Conservation (phyloP, 768 basidiomycete species). For the Calocybe gangraenosa region DNA sequence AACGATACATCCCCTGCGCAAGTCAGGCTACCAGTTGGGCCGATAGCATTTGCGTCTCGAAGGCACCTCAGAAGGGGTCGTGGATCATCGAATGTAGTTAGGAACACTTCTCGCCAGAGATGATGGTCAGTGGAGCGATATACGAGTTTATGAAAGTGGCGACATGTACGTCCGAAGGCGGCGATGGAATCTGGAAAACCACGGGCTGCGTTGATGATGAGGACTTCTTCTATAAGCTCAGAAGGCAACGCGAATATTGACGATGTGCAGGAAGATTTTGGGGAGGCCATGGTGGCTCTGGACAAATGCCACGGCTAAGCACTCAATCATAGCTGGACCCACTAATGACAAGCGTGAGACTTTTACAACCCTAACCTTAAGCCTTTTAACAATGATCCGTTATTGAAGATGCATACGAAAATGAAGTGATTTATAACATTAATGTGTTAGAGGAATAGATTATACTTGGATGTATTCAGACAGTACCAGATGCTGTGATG, state of each 20-base stretch:
- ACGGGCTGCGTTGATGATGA: conserved; percentile 12
- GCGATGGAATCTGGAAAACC: conserved; percentile 15
- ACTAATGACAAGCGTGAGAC: conserved; percentile 3
- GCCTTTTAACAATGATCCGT: background rate
- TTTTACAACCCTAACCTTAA: conserved; percentile 7
- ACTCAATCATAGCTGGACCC: too few species aligned
- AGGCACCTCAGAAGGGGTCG: conserved; percentile 20
- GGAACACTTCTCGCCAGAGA: conserved; percentile 47
- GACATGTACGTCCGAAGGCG: conserved; percentile 13
- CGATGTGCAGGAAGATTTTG: too few species aligned
- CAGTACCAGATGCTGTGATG: conserved; percentile 59
- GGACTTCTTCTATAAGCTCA: conserved; percentile 17
- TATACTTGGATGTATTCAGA: conserved; percentile 11
- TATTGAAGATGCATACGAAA: background rate
- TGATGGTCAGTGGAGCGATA: conserved; percentile 14
- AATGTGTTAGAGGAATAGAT: background rate
- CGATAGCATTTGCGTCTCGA: conserved; percentile 2
- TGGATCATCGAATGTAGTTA: conserved; percentile 48
- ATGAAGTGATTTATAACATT: background rate
- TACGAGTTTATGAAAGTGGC: conserved; percentile 14
- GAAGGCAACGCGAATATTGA: conserved; percentile 14
- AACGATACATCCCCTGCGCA: conserved; percentile 2
- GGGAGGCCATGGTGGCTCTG: conserved; percentile 1
- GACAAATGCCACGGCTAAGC: too few species aligned
- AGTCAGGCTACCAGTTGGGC: conserved; percentile 6